Evolutionary conservation across 495 filamentous ascomycete species (phyloP), one percentile per base, ranked within the genome.

Genomic region (Neurospora sp.): DNA sequence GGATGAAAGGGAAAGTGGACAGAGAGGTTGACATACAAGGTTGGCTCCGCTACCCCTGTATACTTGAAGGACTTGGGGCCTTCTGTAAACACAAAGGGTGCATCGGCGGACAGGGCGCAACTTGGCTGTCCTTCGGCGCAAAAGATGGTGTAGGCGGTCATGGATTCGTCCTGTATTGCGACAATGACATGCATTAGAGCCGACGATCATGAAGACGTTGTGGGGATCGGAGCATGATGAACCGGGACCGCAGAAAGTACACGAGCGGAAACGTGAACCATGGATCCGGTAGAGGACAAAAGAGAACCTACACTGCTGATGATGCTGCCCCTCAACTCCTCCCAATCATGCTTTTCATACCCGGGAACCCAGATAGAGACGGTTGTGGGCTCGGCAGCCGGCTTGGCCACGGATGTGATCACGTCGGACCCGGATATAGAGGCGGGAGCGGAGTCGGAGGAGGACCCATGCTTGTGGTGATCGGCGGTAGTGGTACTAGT

Each of bases 81-180:
- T 73, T 84, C 80, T 18, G 76, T 77, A 44, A 85, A 81, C 14
- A 80, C 76, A 73, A 84, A 84, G 39, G 82, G 81, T 18, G 81
- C 73, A 40, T 81, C 78, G 70, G 75, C 76, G 7, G 77, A 76
- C 62, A 80, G 74, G 38, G 77, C 76, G 66, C 78, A 79, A 18
- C 42, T 70, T 35, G 76, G 75, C 10, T 74, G 74, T 38, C 78
- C 59, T 14, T 80, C 76, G 14, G 78, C 81, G 70, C 83, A 85
- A 72, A 85, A 85, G 31, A 84, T 76, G 27, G 82, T 83, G 70
- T 82, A 85, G 18, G 77, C 72, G 12, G 83, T 83, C 69, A 74
- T 78, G 40, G 71, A 77, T 41, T 72, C 59, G 71, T 82, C 73
- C 81, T 82, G 70, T 54, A 38, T 66, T 35, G 54, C 14, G n/a